Percentiles rank a stretch among this genome's conserved stretches.
These are phyloP conservation scores for Rutstroemia sp. DNA, from an alignment of 2,329 filamentous ascomycete species.

Conservation along the genomic window DNA sequence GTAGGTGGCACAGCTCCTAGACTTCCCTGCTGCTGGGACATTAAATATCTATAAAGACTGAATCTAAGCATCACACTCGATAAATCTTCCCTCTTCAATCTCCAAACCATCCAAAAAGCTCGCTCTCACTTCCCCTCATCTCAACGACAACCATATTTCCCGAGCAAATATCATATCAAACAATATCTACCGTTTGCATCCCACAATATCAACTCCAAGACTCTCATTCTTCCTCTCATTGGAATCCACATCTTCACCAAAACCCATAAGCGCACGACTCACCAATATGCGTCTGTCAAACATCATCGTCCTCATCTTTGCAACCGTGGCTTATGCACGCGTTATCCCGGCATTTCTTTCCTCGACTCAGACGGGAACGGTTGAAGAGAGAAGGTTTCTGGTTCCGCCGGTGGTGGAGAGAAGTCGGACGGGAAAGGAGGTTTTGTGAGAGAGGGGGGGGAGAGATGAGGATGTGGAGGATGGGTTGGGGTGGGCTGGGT, in stretches of 20 bases:
- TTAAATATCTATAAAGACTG: not conserved
- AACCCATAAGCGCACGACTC: too few species aligned
- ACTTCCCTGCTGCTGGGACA: not conserved
- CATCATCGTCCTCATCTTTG: constrained; percentile 6
- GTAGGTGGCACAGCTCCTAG: not conserved
- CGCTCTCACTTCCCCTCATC: too few species aligned
- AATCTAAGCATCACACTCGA: not conserved
- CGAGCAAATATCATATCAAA: too few species aligned
- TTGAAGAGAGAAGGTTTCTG: not conserved
- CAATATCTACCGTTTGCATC: too few species aligned
- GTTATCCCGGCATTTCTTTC: constrained; percentile 13
- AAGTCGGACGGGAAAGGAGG: not conserved
- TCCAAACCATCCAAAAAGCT: too few species aligned
- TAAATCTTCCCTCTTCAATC: not conserved
- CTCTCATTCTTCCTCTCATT: too few species aligned
- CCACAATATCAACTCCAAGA: not conserved
- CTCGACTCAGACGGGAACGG: not conserved
- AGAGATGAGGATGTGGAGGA: not conserved
- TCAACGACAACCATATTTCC: too few species aligned
- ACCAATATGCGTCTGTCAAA: constrained; percentile 9
- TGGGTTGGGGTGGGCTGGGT: too few species aligned
- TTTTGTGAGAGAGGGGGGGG: not conserved
- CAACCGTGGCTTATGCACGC: constrained; percentile 4
- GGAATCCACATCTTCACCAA: too few species aligned
- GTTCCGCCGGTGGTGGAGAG: not conserved